Conservation (phyloP, 768 basidiomycete species). For the Collybiopsis luxurians region DNA sequence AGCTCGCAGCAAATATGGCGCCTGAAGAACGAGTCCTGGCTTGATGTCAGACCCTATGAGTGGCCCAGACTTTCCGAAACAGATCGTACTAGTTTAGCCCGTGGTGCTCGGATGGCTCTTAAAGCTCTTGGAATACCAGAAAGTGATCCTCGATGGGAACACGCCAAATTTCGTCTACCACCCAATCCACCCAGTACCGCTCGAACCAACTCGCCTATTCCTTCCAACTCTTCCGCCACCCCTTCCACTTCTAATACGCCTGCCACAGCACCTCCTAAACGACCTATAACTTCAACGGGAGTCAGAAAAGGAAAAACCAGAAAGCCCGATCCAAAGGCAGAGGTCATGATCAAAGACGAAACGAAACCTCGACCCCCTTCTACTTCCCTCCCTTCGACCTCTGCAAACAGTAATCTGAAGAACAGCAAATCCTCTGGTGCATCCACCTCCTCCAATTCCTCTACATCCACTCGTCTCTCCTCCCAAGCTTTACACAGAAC, state of each 20-base stretch:
- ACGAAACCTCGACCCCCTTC: conserved; percentile 25
- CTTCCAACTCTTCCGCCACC: conserved; percentile 13
- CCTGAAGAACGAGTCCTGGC: conserved; percentile 59
- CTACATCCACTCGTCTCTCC: conserved; percentile 12
- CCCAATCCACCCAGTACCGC: conserved; percentile 11
- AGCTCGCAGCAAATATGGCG: conserved; percentile 40
- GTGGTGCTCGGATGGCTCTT: conserved; percentile 49
- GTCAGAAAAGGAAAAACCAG: conserved; percentile 43
- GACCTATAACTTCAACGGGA: conserved; percentile 44
- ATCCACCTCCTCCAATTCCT: not conserved
- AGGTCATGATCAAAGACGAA: conserved; percentile 51
- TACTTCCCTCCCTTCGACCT: not conserved
- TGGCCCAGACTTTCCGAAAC: conserved; percentile 48
- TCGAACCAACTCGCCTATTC: conserved; percentile 9
- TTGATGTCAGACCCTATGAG: conserved; percentile 67
- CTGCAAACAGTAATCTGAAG: not conserved
- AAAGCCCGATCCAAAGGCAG: conserved; percentile 37
- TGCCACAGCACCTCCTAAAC: conserved; percentile 29
- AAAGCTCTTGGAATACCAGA: conserved; percentile 52
- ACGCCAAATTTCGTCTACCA: conserved; percentile 36
- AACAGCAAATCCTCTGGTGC: not conserved
- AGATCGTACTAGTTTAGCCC: conserved; percentile 48
- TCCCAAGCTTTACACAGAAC: conserved; percentile 27
- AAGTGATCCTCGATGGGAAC: conserved; percentile 61
- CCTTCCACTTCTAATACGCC: conserved; percentile 5